Conservation (phyloP, 345 rosid genomes). For the Eucalyptus cladocalyx region DNA sequence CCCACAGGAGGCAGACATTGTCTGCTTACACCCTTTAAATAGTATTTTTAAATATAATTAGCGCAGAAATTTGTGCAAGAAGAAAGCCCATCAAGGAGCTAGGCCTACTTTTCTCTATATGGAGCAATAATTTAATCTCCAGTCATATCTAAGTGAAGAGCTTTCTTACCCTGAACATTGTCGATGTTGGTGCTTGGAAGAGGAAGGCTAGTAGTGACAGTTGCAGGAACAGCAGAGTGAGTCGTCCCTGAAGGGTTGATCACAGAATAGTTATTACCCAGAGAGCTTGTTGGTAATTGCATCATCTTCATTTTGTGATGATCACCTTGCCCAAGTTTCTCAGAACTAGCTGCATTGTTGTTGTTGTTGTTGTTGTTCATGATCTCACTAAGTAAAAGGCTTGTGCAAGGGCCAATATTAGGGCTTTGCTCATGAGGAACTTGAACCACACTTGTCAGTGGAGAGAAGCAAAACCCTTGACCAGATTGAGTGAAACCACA, state of each 20-base stretch:
- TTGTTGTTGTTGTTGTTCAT: not conserved
- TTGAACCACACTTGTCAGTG: not conserved
- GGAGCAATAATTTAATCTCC: not conserved
- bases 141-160: not conserved
- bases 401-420: not conserved
- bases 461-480: not conserved
- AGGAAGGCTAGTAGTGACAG: not conserved
- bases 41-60: not conserved
- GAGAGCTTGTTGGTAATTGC: not conserved
- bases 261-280: not conserved
- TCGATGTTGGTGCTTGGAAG: not conserved
- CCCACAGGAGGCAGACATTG: not conserved
- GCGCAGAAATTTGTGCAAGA: not conserved
- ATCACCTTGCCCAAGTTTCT: not conserved
- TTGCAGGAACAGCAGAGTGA: not conserved
- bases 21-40: not conserved
- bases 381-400: not conserved
- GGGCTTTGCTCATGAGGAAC: not conserved
- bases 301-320: not conserved
- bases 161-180: not conserved
- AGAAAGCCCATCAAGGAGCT: not conserved
- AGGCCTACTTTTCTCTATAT: not conserved
- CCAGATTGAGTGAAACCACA: not conserved
- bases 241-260: not conserved
- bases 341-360: not conserved